Percentiles rank a stretch among this genome's conserved stretches.
Conservation (phyloP, 1,139 yeast genomes). For the Scheffersomyces illinoinensis region DNA sequence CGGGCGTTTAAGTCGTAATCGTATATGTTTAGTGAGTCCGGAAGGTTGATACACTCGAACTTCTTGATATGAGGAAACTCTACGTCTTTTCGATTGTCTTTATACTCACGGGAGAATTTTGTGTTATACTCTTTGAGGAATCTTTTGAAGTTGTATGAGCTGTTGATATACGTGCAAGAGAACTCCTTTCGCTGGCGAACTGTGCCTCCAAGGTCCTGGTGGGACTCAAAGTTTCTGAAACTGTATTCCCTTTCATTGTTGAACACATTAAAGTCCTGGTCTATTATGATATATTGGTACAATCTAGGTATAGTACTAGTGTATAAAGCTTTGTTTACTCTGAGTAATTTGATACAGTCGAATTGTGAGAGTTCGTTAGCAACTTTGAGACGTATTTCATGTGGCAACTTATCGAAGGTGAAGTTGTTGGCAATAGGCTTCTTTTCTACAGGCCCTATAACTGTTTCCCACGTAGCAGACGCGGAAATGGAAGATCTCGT, state of each 20-base stretch:
- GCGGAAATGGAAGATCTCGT: background rate
- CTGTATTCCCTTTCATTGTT: conserved; percentile 28
- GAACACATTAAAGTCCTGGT: conserved; percentile 36
- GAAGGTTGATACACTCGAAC: conserved; percentile 29
- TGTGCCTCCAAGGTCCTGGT: conserved; percentile 5
- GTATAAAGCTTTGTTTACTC: conserved; percentile 30
- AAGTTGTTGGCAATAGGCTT: background rate
- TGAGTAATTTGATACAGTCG: conserved; percentile 37
- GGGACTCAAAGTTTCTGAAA: conserved; percentile 7
- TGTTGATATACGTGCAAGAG: conserved; percentile 34
- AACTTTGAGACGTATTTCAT: conserved; percentile 35
- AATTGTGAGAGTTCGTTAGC: conserved; percentile 40
- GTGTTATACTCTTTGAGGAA: conserved; percentile 17
- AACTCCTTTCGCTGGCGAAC: conserved; percentile 6
- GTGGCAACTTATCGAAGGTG: conserved; percentile 31
- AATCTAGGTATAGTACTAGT: conserved; percentile 31
- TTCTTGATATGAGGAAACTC: conserved; percentile 15
- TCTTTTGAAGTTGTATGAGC: conserved; percentile 34
- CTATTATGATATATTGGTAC: conserved; percentile 41
- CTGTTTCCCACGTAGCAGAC: background rate
- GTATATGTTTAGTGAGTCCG: conserved; percentile 36
- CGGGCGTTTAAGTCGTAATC: conserved; percentile 24
- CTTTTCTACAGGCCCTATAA: background rate
- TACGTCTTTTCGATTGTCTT: background rate
- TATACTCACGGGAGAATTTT: background rate